A percentile compares a stretch with the other conserved stretches of the same genome.
Evolutionary conservation across 306 rosid genomes (phyloP).

Genomic region (Ochetophila trinervis): DNA sequence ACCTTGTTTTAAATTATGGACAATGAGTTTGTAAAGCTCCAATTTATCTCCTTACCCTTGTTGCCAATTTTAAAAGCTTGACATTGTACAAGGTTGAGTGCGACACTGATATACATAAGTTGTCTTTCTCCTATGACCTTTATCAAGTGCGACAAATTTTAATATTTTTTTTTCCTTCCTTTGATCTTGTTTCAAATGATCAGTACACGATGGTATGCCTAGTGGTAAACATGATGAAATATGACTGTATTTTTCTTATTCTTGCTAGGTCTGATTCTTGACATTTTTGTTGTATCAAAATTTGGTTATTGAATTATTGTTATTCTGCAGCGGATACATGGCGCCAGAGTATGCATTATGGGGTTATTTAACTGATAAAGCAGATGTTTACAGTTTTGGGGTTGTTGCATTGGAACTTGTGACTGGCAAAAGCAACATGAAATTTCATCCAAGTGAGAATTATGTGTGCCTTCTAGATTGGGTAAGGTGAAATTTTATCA

Average conservation of each 20-base stretch:
- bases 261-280: constrained; percentile 3
- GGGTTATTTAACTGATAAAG: constrained; percentile 57
- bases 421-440: constrained; percentile 43
- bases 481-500: constrained; percentile 27
- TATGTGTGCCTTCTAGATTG: constrained; percentile 57
- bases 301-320: not conserved
- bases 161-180: too few species aligned
- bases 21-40: too few species aligned
- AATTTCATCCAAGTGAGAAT: constrained; percentile 46
- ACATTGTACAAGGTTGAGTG: too few species aligned
- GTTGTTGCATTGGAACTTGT: constrained; percentile 53
- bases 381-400: constrained; percentile 64
- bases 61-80: too few species aligned
- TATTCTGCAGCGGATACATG: constrained; percentile 56
- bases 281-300: not conserved
- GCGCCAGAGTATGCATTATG: constrained; percentile 71
- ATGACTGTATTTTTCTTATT: not conserved
- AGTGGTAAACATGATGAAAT: too few species aligned
- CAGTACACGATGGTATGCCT: too few species aligned
- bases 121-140: too few species aligned
- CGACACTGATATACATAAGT: too few species aligned
- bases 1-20: too few species aligned
- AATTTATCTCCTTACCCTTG: too few species aligned
- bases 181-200: too few species aligned
- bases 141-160: too few species aligned